phyloP scores from a whole-genome alignment of 176 grass and related monocot species.

The Aegilops sharonensis region DNA sequence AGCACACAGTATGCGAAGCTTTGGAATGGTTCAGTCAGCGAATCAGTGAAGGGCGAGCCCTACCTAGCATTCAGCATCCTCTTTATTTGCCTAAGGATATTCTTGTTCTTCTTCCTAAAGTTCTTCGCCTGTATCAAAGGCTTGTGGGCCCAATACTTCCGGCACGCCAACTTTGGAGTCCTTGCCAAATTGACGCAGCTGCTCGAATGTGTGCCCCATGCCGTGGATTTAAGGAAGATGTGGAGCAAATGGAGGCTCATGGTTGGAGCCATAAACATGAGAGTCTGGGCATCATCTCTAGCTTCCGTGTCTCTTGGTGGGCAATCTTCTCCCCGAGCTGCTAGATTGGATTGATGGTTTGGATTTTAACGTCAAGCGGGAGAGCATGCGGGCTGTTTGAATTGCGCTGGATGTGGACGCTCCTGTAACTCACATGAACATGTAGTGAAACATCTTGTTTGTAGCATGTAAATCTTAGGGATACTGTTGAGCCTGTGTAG shows the following conservation, averaged over 20 bases:
- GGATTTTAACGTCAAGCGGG: background rate
- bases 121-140: conserved; percentile 49
- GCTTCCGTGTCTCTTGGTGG: conserved; percentile 56
- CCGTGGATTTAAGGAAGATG: conserved; percentile 63
- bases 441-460: conserved; percentile 39
- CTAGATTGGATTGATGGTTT: conserved; percentile 33
- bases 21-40: conserved; percentile 48
- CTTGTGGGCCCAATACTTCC: conserved; percentile 56
- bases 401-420: conserved; percentile 29
- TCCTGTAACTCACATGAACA: conserved; percentile 48
- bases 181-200: conserved; percentile 63
- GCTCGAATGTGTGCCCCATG: conserved; percentile 59
- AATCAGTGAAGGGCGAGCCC: conserved; percentile 64
- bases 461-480: conserved; percentile 64
- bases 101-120: conserved; percentile 54
- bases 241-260: conserved; percentile 74
- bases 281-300: conserved; percentile 62
- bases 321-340: conserved; percentile 43
- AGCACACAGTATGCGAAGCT: conserved; percentile 18
- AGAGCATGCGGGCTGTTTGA: background rate
- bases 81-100: conserved; percentile 61
- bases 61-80: conserved; percentile 69
- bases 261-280: conserved; percentile 47
- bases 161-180: conserved; percentile 55
- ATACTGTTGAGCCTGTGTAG: conserved; percentile 47